Evolutionary conservation across 1,284 basidiomycete genomes (phyloP).

Genomic region (Moniliophthora roreri): DNA sequence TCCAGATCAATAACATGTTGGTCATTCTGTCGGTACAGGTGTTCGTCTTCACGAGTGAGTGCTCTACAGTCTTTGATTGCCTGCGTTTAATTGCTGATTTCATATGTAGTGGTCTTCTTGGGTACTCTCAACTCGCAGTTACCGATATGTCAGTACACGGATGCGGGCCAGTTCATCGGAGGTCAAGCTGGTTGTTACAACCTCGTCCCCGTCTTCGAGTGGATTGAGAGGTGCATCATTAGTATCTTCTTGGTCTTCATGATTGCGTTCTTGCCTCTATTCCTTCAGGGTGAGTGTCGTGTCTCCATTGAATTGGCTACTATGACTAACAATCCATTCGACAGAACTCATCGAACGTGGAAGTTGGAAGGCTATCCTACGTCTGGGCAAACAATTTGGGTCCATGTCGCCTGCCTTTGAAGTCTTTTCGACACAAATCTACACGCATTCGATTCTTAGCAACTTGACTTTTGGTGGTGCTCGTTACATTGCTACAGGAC

Average conservation of each 20-base stretch:
- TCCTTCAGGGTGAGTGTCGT: constrained; percentile 79
- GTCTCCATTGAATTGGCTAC: background rate
- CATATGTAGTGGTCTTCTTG: constrained; percentile 77
- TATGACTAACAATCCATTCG: constrained; percentile 13
- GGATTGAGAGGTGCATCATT: constrained; percentile 94
- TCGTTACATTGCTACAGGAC: constrained; percentile 97
- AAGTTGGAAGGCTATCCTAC: constrained; percentile 83
- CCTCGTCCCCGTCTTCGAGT: constrained; percentile 83
- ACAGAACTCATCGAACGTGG: constrained; percentile 92
- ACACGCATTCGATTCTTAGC: constrained; percentile 92
- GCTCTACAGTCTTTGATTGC: constrained; percentile 6
- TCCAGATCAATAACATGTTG: constrained; percentile 99
- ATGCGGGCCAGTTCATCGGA: constrained; percentile 67
- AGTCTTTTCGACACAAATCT: constrained; percentile 95
- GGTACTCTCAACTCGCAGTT: constrained; percentile 87
- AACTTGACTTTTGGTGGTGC: constrained; percentile 96
- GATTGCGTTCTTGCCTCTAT: constrained; percentile 91
- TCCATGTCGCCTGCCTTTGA: constrained; percentile 95
- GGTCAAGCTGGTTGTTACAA: constrained; percentile 90
- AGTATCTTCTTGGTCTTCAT: constrained; percentile 97
- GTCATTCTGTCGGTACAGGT: constrained; percentile 94
- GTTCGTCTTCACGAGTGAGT: constrained; percentile 84
- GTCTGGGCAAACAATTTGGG: constrained; percentile 88
- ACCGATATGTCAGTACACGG: constrained; percentile 75
- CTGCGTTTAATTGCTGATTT: constrained; percentile 11